Base-by-base conservation (phyloP, 2,329 filamentous ascomycete genomes). In the Gnomoniopsis smithogilvyi region DNA sequence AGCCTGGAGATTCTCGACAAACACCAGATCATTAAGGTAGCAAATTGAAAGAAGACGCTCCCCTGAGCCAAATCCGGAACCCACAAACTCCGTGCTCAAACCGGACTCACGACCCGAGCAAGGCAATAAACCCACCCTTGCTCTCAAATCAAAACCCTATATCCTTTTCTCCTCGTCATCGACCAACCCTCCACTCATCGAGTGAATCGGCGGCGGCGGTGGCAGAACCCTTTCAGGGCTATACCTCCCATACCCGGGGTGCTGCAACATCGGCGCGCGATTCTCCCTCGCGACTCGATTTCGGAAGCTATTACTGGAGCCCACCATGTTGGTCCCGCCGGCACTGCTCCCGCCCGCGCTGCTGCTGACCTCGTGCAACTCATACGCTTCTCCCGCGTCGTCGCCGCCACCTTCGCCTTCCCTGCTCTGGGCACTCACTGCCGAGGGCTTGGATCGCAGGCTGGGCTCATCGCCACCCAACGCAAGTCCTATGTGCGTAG, bases 311-410 rank as follows among this genome's bases (percentile, higher is more conserved):
- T 56, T n/a, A 38, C 50, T 56, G 19, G 55, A 30, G 14, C 60
- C 57, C 38, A 33, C n/a, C 54, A 6, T 26, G 49, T 26, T 60
- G 41, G 11, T 59, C 54, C 17, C 68, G 4, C 45, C 54, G 6
- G 52, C 51, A 15, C 63, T 56, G n/a, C 57, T 56, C 11, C 62
- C 57, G 4, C 50, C 49, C 19, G 56, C 63, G 14, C 62, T 24
- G 52, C 56, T 19, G 34, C 78, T 72, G 0, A 80, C 78, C 56
- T 78, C 72, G 33, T 77, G 73, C 67, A 83, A 69, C 70, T 84
- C 81, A 55, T 80, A 83, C 3, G 73, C 71, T 60, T 43, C n/a
- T n/a, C n/a, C n/a, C n/a, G n/a, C n/a, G n/a, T 81, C 78, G 10
- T 67, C 67, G 1, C 61, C 53, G 59, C 68, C 10, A 64, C 67